Evolutionary conservation across 805 yeast genomes (phyloP).

Genomic region (Myxozyma sirexii): DNA sequence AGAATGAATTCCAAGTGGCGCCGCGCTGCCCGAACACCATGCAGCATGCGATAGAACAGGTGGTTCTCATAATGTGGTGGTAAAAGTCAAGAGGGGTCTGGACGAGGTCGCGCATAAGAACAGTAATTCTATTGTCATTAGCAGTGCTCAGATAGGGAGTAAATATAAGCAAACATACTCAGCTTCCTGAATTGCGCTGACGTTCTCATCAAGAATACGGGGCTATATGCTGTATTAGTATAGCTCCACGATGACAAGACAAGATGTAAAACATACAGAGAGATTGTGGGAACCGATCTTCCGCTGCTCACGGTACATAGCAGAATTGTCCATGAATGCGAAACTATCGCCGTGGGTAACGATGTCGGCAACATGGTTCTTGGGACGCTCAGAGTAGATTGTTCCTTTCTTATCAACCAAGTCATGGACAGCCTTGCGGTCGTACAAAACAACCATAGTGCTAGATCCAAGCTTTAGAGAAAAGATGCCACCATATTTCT

Average conservation of each 20-base stretch:
- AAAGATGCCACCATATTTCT: not conserved
- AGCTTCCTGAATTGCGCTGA: not conserved
- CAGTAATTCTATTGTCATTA: not conserved
- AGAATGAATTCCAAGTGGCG: not conserved
- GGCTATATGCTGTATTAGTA: not conserved
- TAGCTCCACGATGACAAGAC: too few species aligned
- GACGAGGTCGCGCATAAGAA: not conserved
- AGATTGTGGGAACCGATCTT: not conserved
- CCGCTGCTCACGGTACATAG: not conserved
- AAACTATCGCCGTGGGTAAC: not conserved
- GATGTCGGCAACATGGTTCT: not conserved
- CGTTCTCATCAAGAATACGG: not conserved
- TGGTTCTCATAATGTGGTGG: not conserved
- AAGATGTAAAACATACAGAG: not conserved
- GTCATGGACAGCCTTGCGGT: not conserved
- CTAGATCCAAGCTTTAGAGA: not conserved
- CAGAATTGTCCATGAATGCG: not conserved
- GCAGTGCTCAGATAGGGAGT: too few species aligned
- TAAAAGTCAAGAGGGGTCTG: not conserved
- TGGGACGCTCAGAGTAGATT: not conserved
- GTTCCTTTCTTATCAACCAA: not conserved
- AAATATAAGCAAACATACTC: not conserved
- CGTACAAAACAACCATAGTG: not conserved
- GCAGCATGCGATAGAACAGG: not conserved
- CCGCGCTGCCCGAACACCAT: not conserved